These are phyloP conservation scores for Lachnellula hyalina DNA, from an alignment of 2,329 filamentous ascomycete genomes.

Conservation along the genomic window DNA sequence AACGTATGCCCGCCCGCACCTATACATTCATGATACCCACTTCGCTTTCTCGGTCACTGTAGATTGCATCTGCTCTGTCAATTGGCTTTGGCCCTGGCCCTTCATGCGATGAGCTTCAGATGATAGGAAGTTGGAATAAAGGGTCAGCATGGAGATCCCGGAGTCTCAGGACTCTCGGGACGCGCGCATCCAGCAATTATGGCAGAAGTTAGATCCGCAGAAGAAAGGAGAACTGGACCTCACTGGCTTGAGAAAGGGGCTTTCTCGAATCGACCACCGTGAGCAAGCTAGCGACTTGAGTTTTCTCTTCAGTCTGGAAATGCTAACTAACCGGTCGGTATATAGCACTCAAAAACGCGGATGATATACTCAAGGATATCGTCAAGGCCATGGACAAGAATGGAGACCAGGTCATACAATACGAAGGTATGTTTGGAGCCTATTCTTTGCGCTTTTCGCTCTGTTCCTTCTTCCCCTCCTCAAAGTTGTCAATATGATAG, in stretches of 20 bases:
- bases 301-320: background rate
- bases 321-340: slow-evolving; percentile 20
- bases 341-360: slow-evolving; percentile 81
- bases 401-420: slow-evolving; percentile 85
- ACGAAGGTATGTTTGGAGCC: slow-evolving; percentile 61
- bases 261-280: slow-evolving; percentile 91
- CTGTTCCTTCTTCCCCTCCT: background rate
- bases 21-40: slow-evolving; percentile 19
- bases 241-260: slow-evolving; percentile 74
- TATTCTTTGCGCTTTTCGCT: background rate
- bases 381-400: slow-evolving; percentile 80
- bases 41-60: slow-evolving; percentile 6
- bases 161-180: slow-evolving; percentile 77
- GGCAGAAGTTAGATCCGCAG: slow-evolving; percentile 74
- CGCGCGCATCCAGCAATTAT: slow-evolving; percentile 75
- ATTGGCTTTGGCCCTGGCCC: background rate
- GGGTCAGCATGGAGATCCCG: slow-evolving; percentile 51
- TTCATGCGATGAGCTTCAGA: slow-evolving; percentile 21
- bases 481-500: background rate
- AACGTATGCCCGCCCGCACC: slow-evolving; percentile 1
- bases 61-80: slow-evolving; percentile 5
- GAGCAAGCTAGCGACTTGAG: slow-evolving; percentile 33
- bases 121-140: slow-evolving; percentile 12
- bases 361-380: slow-evolving; percentile 75
- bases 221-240: slow-evolving; percentile 77